Evolutionary conservation across 2,329 filamentous ascomycete species (phyloP).

Genomic region (Mariannaea sp.): DNA sequence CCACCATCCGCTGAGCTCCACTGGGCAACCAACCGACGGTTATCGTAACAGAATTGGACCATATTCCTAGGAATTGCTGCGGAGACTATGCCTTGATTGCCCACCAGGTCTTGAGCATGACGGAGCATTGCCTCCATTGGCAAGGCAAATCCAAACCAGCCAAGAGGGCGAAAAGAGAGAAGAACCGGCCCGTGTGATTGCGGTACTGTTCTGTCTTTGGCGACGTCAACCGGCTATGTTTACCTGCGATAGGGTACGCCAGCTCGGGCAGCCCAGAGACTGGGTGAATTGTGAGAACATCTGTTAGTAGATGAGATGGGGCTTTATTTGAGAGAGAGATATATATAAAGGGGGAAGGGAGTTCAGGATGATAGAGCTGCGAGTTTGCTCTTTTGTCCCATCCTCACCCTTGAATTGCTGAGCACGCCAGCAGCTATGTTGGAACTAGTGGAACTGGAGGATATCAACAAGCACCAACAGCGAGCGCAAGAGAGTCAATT

Average conservation of each 20-base stretch:
- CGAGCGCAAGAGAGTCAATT: conserved; percentile 4
- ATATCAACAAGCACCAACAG: conserved; percentile 4
- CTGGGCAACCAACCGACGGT: conserved; percentile 22
- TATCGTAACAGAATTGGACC: conserved; percentile 4
- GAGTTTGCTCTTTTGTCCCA: conserved; percentile 5
- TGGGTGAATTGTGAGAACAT: too few species aligned
- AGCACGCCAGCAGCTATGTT: conserved; percentile 15
- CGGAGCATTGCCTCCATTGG: conserved; percentile 4
- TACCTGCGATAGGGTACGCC: too few species aligned
- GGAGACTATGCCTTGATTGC: background rate
- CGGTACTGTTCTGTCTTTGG: background rate
- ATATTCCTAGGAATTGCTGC: conserved; percentile 2
- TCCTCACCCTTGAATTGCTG: conserved; percentile 1
- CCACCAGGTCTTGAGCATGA: background rate
- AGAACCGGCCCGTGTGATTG: background rate
- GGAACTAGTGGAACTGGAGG: conserved; percentile 9
- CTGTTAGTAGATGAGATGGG: conserved; percentile 6
- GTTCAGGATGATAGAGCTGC: background rate
- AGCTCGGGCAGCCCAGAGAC: too few species aligned
- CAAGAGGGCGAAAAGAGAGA: background rate
- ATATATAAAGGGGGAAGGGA: background rate
- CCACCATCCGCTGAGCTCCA: conserved; percentile 15
- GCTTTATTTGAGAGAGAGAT: background rate
- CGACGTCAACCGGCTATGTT: too few species aligned
- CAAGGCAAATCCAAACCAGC: background rate